phyloP scores from a whole-genome alignment of 352 stramenopile species.

The Phytopythium sindhum region DNA sequence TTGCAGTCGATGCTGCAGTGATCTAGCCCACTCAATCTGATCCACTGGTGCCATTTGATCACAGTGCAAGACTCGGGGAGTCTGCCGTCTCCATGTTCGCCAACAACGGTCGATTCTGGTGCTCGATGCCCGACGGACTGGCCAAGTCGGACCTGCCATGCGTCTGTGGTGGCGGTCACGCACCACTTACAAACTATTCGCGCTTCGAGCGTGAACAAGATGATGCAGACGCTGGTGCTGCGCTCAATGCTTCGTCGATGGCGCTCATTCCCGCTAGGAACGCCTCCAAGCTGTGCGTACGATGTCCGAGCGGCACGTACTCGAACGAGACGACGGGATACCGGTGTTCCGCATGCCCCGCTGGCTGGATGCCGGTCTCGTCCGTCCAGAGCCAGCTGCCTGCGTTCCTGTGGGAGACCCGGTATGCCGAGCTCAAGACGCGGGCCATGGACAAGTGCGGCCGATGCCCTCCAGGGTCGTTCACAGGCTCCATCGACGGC shows the following conservation, averaged over 20 bases:
- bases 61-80: conserved; percentile 2
- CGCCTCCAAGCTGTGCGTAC: conserved; percentile 19
- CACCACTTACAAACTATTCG: not conserved
- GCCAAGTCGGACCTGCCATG: conserved; percentile 19
- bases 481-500: conserved; percentile 3
- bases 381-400: conserved; percentile 4
- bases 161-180: conserved; percentile 26
- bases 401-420: conserved; percentile 3
- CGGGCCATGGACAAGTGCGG: conserved; percentile 8
- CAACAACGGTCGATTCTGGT: not conserved
- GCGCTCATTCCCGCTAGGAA: conserved; percentile 12
- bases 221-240: conserved; percentile 1
- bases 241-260: not conserved
- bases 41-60: conserved; percentile 12
- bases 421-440: conserved; percentile 6
- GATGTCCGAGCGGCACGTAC: conserved; percentile 35
- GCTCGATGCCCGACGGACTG: conserved; percentile 5
- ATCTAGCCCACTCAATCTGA: not conserved
- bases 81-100: conserved; percentile 1
- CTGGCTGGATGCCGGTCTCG: conserved; percentile 13
- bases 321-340: conserved; percentile 44
- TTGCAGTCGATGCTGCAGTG: not conserved
- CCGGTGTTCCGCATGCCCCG: conserved; percentile 36
- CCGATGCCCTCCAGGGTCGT: conserved; percentile 14
- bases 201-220: not conserved